A percentile compares a stretch with the other conserved stretches of the same genome.
These are phyloP conservation scores for Phyllosticta ampelicida DNA, from an alignment of 2,329 filamentous ascomycete genomes.

Conservation along the genomic window DNA sequence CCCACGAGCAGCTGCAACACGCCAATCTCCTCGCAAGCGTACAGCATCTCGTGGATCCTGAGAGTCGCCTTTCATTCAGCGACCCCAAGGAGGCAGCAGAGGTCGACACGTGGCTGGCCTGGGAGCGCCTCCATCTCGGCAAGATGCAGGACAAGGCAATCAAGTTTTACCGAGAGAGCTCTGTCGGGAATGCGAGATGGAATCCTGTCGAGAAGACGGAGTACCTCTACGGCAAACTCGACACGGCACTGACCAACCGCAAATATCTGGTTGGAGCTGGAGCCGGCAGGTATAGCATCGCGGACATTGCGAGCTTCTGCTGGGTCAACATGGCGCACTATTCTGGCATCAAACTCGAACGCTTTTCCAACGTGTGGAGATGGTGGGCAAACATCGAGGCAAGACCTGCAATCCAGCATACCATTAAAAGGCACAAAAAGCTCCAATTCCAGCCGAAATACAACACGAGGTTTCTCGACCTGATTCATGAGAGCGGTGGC, in stretches of 20 bases:
- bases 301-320: constrained; percentile 36
- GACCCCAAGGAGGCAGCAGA: background rate
- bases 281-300: constrained; percentile 34
- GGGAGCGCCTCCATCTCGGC: constrained; percentile 14
- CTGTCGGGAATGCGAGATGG: constrained; percentile 29
- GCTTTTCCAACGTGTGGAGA: constrained; percentile 33
- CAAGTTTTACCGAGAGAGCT: constrained; percentile 32
- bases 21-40: constrained; percentile 35
- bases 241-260: constrained; percentile 23
- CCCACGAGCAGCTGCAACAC: constrained; percentile 37
- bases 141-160: constrained; percentile 32
- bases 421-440: constrained; percentile 19
- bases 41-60: constrained; percentile 27
- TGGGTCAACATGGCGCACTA: constrained; percentile 35
- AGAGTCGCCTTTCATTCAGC: background rate
- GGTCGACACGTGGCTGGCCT: background rate
- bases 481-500: constrained; percentile 37
- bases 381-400: constrained; percentile 35
- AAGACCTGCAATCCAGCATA: constrained; percentile 33
- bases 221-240: constrained; percentile 35
- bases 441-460: constrained; percentile 33
- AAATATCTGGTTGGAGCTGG: constrained; percentile 37
- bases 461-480: constrained; percentile 19
- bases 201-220: constrained; percentile 39
- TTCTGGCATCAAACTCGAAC: constrained; percentile 30